Evolutionary conservation across 2,329 filamentous ascomycete genomes (phyloP).

Genomic region (Phyllosticta citrichinensis): DNA sequence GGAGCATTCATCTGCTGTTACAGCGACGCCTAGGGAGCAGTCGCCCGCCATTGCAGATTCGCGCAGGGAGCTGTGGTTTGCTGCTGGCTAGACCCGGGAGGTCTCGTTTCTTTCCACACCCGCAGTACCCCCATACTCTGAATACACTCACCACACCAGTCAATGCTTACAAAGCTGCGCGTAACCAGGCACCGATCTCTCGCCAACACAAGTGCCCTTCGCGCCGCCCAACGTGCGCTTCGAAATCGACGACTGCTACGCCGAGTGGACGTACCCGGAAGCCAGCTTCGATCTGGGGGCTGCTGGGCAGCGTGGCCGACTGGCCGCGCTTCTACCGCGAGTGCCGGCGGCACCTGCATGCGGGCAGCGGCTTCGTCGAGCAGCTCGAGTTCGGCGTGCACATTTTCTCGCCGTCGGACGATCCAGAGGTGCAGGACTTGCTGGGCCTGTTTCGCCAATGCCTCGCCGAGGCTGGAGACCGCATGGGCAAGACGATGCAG

Average conservation of each 20-base stretch:
- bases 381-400: slow-evolving; percentile 30
- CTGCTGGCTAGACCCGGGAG: no score
- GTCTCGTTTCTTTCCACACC: no score
- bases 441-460: not conserved
- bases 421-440: slow-evolving; percentile 13
- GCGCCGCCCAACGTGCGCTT: slow-evolving; percentile 34
- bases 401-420: slow-evolving; percentile 15
- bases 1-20: no score
- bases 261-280: slow-evolving; percentile 31
- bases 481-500: slow-evolving; percentile 20
- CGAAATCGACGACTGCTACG: slow-evolving; percentile 35
- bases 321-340: slow-evolving; percentile 32
- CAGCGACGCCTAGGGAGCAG: no score
- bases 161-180: not conserved
- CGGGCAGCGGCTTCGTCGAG: slow-evolving; percentile 32
- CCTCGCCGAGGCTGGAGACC: slow-evolving; percentile 14
- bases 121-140: not conserved
- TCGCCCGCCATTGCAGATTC: no score
- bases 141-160: not conserved
- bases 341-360: slow-evolving; percentile 24
- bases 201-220: slow-evolving; percentile 23
- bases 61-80: no score
- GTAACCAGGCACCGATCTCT: slow-evolving; percentile 22
- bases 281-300: slow-evolving; percentile 30
- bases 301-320: slow-evolving; percentile 31